phyloP scores from a whole-genome alignment of 1,284 basidiomycete species.

The Neotropicomus parvogracilis region DNA sequence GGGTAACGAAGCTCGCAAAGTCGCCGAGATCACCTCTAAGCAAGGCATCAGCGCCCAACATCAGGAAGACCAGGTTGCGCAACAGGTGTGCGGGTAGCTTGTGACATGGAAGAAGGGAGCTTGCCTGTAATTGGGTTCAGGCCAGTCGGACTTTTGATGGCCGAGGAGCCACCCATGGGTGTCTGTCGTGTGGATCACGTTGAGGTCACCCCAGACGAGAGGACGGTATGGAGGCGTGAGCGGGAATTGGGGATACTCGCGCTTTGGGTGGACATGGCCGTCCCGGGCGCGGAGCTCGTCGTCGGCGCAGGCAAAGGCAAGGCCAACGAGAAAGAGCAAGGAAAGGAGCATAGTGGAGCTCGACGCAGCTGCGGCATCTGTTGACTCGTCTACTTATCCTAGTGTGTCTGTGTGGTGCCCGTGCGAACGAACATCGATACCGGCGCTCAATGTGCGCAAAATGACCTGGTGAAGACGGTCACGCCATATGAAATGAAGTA shows the following conservation, averaged over 20 bases:
- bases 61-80: no score
- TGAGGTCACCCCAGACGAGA: constrained; percentile 75
- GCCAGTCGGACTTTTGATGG: constrained; percentile 64
- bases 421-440: not conserved
- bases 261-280: constrained; percentile 32
- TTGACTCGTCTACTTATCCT: no score
- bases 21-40: constrained; percentile 71
- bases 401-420: no score
- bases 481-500: no score
- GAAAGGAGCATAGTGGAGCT: constrained; percentile 16
- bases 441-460: not conserved
- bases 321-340: constrained; percentile 18
- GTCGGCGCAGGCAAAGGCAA: constrained; percentile 23
- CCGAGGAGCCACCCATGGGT: constrained; percentile 79
- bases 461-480: not conserved
- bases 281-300: constrained; percentile 13
- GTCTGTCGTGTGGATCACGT: constrained; percentile 75
- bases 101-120: constrained; percentile 7
- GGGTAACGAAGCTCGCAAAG: constrained; percentile 75
- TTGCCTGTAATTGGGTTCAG: constrained; percentile 73
- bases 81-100: not conserved
- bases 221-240: constrained; percentile 56
- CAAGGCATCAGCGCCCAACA: constrained; percentile 7
- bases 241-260: constrained; percentile 41
- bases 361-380: not conserved